Conservation (phyloP, 768 basidiomycete genomes). For the Mycena metata region DNA sequence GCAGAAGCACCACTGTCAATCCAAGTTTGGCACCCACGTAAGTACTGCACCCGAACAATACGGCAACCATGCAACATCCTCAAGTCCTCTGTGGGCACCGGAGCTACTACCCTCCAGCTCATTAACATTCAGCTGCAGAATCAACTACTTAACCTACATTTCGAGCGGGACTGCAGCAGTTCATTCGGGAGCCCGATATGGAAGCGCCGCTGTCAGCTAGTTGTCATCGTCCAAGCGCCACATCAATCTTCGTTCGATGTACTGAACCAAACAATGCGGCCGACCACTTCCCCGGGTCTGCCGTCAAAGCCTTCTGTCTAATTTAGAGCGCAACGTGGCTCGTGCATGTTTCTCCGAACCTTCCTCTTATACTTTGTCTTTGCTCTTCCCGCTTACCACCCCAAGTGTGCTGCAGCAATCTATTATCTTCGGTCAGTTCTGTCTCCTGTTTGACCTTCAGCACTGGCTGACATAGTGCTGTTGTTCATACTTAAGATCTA, state of each 20-base stretch:
- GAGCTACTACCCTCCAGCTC: constrained; percentile 6
- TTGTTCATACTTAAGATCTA: constrained; percentile 5
- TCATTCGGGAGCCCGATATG: too few species aligned
- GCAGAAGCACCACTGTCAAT: constrained; percentile 8
- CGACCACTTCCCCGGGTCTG: constrained; percentile 4
- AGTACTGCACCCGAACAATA: constrained; percentile 6
- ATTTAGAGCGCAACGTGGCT: constrained; percentile 4
- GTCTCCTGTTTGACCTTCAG: not conserved
- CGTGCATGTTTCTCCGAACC: too few species aligned
- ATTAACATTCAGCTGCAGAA: not conserved
- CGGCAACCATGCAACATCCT: not conserved
- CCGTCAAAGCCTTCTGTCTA: not conserved
- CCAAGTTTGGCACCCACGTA: constrained; percentile 4
- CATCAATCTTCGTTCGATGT: constrained; percentile 1
- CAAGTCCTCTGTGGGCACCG: too few species aligned
- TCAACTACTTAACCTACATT: constrained; percentile 5
- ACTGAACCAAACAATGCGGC: not conserved
- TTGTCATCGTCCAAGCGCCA: not conserved
- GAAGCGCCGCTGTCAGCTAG: constrained; percentile 2
- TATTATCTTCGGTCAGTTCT: too few species aligned
- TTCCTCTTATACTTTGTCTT: not conserved
- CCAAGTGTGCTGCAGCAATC: constrained; percentile 4
- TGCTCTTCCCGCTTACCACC: not conserved
- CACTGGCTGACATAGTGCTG: not conserved
- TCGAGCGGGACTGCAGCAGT: constrained; percentile 1